Percentiles rank a stretch among this genome's conserved stretches.
Conservation (phyloP, 129 eudicot genomes). For the Chrysanthemum lavandulifolium region DNA sequence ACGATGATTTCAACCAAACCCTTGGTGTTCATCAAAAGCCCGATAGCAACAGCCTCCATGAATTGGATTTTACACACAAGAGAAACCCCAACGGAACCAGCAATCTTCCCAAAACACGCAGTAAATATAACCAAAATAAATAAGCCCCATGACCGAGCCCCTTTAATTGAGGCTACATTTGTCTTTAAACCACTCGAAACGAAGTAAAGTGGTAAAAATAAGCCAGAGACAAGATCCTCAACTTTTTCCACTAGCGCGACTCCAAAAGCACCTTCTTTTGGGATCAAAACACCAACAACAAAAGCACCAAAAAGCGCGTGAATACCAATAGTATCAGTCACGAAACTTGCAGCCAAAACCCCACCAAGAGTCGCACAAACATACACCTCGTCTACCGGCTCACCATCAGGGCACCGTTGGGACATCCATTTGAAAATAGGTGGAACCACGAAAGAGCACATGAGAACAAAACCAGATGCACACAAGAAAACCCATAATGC, state of each 20-base stretch:
- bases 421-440: slow-evolving; percentile 70
- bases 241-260: slow-evolving; percentile 84
- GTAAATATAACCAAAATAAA: slow-evolving; percentile 64
- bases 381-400: slow-evolving; percentile 69
- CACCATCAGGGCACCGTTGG: slow-evolving; percentile 62
- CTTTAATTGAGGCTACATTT: slow-evolving; percentile 63
- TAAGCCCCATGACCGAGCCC: slow-evolving; percentile 84
- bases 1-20: slow-evolving; percentile 91
- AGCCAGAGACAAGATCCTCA: slow-evolving; percentile 87
- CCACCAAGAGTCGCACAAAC: slow-evolving; percentile 73
- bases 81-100: slow-evolving; percentile 62
- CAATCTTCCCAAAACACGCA: slow-evolving; percentile 78
- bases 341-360: slow-evolving; percentile 79
- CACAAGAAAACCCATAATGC: slow-evolving; percentile 76
- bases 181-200: slow-evolving; percentile 91
- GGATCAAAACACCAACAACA: slow-evolving; percentile 79
- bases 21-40: slow-evolving; percentile 81
- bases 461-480: slow-evolving; percentile 49
- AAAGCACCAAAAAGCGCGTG: slow-evolving; percentile 93
- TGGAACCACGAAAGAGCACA: slow-evolving; percentile 51
- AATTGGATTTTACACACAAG: slow-evolving; percentile 50
- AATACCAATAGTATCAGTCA: slow-evolving; percentile 75
- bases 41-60: slow-evolving; percentile 66
- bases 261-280: slow-evolving; percentile 78
- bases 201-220: slow-evolving; percentile 76